These are phyloP conservation scores for Psidium friedrichsthalianum DNA, from an alignment of 345 rosid species.

Conservation along the genomic window DNA sequence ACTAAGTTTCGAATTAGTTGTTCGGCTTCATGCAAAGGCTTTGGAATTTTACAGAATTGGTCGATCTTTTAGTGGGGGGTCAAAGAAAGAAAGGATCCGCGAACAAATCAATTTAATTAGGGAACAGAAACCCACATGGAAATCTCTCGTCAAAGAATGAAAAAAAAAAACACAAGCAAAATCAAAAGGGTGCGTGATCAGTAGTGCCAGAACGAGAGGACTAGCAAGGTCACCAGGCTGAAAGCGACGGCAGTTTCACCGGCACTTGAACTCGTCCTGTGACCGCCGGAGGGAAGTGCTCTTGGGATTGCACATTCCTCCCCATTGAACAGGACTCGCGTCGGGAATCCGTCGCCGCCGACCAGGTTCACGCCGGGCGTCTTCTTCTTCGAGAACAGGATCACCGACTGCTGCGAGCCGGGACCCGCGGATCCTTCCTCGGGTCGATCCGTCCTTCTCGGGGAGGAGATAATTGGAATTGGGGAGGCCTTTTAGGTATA, in stretches of 20 bases:
- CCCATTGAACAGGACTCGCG: conserved; percentile 29
- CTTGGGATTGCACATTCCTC: conserved; percentile 32
- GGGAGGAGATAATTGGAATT: conserved; percentile 27
- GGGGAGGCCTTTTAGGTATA: conserved; percentile 17
- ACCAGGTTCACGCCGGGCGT: conserved; percentile 17
- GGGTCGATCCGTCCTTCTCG: conserved; percentile 19
- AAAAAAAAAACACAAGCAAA: not conserved
- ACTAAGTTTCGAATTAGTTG: not conserved
- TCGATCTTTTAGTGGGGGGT: not conserved
- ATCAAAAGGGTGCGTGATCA: not conserved
- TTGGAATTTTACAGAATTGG: not conserved
- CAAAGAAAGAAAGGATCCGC: not conserved
- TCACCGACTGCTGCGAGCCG: conserved; percentile 34
- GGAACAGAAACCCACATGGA: not conserved
- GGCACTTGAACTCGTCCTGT: not conserved
- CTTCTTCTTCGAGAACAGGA: conserved; percentile 23
- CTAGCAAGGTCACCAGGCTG: not conserved
- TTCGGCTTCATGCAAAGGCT: not conserved
- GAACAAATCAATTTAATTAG: not conserved
- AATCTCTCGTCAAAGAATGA: not conserved
- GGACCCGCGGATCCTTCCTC: conserved; percentile 26
- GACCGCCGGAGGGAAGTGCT: conserved; percentile 5
- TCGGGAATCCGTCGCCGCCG: conserved; percentile 32
- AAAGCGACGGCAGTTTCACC: not conserved
- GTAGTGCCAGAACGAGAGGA: not conserved